These are phyloP conservation scores for Bretschneidera sinensis DNA, from an alignment of 345 rosid genomes.

Conservation along the genomic window DNA sequence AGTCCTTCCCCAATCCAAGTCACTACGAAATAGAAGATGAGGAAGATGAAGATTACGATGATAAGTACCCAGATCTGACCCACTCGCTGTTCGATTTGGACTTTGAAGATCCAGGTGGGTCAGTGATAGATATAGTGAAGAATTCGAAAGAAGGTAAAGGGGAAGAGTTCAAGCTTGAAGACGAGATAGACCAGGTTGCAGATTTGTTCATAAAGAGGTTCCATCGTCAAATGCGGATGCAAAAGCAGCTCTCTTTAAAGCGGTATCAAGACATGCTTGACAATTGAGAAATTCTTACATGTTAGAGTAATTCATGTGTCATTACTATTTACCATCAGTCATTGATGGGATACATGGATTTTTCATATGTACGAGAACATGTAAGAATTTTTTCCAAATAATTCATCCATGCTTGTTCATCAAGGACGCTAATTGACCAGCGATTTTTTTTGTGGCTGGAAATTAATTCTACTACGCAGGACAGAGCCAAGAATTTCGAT, in stretches of 20 bases:
- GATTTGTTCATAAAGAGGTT: constrained; percentile 72
- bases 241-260: constrained; percentile 64
- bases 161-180: constrained; percentile 70
- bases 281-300: no score
- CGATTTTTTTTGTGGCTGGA: no score
- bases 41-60: constrained; percentile 18
- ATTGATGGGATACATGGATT: no score
- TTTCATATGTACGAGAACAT: no score
- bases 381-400: no score
- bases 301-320: no score
- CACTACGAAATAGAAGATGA: background rate
- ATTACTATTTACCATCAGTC: no score
- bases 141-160: constrained; percentile 55
- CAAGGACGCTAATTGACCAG: no score
- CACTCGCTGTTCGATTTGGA: constrained; percentile 40
- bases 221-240: constrained; percentile 66
- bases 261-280: constrained; percentile 27
- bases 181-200: constrained; percentile 74
- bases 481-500: no score
- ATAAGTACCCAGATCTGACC: constrained; percentile 50
- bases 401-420: no score
- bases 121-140: constrained; percentile 76
- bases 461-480: no score
- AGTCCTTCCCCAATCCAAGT: background rate
- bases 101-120: constrained; percentile 45